phyloP scores from a whole-genome alignment of 2,329 filamentous ascomycete species.

The Penicillium sp. region DNA sequence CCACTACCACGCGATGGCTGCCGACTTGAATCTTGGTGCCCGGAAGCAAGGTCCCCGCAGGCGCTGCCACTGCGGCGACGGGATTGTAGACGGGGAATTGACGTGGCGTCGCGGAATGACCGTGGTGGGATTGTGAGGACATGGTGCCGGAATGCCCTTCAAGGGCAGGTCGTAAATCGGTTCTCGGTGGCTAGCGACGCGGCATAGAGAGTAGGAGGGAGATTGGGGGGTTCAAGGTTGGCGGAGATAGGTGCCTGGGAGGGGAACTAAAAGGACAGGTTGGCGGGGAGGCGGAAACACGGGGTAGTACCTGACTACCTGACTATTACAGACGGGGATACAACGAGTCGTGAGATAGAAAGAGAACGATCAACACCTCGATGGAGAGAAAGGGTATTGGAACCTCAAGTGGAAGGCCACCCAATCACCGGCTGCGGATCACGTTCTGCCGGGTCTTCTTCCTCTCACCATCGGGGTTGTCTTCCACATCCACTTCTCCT shows the following conservation, averaged over 20 bases:
- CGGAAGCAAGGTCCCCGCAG: conserved; percentile 84
- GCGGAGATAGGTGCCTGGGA: conserved; percentile 4
- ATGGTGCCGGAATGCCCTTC: conserved; percentile 31
- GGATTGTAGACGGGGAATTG: conserved; percentile 35
- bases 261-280: conserved; percentile 12
- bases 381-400: conserved; percentile 11
- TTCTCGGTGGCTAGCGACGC: conserved; percentile 17
- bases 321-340: conserved; percentile 12
- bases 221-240: conserved; percentile 12
- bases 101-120: conserved; percentile 29
- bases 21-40: conserved; percentile 98
- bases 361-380: conserved; percentile 5
- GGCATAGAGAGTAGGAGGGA: conserved; percentile 21
- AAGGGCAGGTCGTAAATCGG: conserved; percentile 21
- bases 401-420: conserved; percentile 19
- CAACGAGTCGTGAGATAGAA: conserved; percentile 7
- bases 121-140: conserved; percentile 33
- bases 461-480: neutral
- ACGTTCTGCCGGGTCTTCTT: conserved; percentile 16
- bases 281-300: conserved; percentile 19
- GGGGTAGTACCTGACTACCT: conserved; percentile 23
- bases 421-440: conserved; percentile 26
- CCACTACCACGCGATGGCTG: conserved; percentile 85
- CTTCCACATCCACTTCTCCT: neutral
- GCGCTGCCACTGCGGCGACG: conserved; percentile 37